Conservation (phyloP, 352 stramenopile genomes). For the Globisporangium abappressorium region DNA sequence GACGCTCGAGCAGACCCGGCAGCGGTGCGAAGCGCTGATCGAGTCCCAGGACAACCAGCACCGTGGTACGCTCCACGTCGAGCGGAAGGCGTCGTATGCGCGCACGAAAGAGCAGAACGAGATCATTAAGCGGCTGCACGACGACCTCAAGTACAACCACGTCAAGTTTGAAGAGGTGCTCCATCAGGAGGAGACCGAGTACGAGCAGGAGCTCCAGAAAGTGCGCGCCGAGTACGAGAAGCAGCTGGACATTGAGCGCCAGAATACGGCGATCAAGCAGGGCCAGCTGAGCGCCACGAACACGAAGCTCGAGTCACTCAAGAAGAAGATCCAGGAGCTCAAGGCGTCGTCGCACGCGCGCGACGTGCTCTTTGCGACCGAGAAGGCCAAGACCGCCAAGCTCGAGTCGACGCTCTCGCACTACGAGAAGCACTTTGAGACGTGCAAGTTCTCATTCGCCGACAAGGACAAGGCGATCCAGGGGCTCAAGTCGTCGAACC, state of each 20-base stretch:
- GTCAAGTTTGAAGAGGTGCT: conserved; percentile 84
- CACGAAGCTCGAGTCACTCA: conserved; percentile 77
- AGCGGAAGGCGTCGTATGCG: conserved; percentile 61
- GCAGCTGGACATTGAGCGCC: conserved; percentile 65
- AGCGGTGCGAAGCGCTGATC: conserved; percentile 86
- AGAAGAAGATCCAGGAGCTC: conserved; percentile 85
- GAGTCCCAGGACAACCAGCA: conserved; percentile 75
- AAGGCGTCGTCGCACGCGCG: conserved; percentile 64
- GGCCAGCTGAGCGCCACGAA: conserved; percentile 72
- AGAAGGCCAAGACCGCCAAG: conserved; percentile 61
- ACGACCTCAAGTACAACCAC: conserved; percentile 85
- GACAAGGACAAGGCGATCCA: conserved; percentile 74
- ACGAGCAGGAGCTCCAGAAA: conserved; percentile 71
- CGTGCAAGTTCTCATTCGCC: conserved; percentile 54
- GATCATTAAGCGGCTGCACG: conserved; percentile 80
- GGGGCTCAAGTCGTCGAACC: conserved; percentile 67
- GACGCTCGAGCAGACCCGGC: conserved; percentile 85
- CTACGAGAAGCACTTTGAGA: conserved; percentile 77
- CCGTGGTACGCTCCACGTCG: conserved; percentile 51
- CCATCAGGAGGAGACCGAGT: conserved; percentile 77
- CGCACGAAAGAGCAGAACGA: conserved; percentile 79
- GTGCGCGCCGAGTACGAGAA: conserved; percentile 54
- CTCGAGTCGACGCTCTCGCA: conserved; percentile 61
- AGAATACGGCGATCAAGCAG: conserved; percentile 81
- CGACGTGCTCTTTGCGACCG: conserved; percentile 70